Conservation (phyloP, 352 stramenopile species). For the Phytophthora aleatoria region DNA sequence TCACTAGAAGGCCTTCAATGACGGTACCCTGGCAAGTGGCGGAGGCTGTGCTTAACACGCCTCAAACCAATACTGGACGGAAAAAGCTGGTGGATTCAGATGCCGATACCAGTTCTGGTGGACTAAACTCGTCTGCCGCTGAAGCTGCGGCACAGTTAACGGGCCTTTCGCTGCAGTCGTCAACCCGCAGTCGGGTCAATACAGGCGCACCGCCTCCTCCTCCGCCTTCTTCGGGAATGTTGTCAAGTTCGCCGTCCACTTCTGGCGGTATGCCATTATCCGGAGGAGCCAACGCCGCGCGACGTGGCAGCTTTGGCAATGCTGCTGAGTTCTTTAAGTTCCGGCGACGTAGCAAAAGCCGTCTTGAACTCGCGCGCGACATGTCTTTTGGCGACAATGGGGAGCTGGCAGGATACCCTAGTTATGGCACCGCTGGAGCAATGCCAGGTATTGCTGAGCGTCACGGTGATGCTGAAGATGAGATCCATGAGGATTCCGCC, state of each 20-base stretch:
- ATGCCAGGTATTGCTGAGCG: conserved; percentile 84
- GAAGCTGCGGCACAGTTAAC: conserved; percentile 71
- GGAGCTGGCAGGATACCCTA: conserved; percentile 50
- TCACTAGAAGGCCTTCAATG: conserved; percentile 82
- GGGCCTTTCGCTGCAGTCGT: conserved; percentile 44
- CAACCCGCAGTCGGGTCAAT: conserved; percentile 50
- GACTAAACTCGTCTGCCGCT: conserved; percentile 64
- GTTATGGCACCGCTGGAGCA: conserved; percentile 52
- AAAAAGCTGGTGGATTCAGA: conserved; percentile 74
- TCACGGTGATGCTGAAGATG: conserved; percentile 51
- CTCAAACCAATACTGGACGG: conserved; percentile 65
- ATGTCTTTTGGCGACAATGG: conserved; percentile 58
- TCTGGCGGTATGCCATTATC: conserved; percentile 18
- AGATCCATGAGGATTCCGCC: conserved; percentile 47
- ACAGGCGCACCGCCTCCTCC: conserved; percentile 28
- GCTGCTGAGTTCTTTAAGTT: conserved; percentile 89
- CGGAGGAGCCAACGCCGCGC: conserved; percentile 35
- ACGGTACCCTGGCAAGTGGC: conserved; percentile 87
- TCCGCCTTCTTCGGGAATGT: conserved; percentile 19
- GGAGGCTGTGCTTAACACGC: conserved; percentile 81
- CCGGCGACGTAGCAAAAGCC: conserved; percentile 85
- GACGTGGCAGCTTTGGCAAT: conserved; percentile 83
- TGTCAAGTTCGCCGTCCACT: conserved; percentile 41
- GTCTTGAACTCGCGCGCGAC: conserved; percentile 76
- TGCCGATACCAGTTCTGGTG: conserved; percentile 32